Conservation (phyloP, 2,329 filamentous ascomycete genomes). For the Fusarium algeriense region DNA sequence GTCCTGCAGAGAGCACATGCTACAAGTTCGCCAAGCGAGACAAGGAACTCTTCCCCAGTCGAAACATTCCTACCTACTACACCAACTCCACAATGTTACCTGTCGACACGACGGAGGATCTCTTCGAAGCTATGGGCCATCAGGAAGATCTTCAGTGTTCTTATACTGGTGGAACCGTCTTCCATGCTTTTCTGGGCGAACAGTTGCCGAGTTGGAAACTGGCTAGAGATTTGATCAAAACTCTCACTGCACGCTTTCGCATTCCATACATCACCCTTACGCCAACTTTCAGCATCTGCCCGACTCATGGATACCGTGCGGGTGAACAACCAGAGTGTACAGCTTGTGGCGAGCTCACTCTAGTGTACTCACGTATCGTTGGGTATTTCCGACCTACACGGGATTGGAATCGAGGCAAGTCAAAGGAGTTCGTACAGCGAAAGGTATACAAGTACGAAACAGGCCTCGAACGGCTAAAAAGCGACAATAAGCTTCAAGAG, state of each 20-base stretch:
- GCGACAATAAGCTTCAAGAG: background rate
- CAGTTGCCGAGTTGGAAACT: conserved; percentile 36
- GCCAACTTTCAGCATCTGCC: conserved; percentile 43
- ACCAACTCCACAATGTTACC: conserved; percentile 46
- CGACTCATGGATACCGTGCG: conserved; percentile 29
- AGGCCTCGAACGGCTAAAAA: rapidly evolving
- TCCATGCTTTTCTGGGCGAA: conserved; percentile 43
- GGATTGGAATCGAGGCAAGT: conserved; percentile 44
- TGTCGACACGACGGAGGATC: conserved; percentile 38
- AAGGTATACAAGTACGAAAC: conserved; percentile 36
- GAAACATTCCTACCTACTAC: conserved; percentile 31
- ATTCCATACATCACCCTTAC: conserved; percentile 43
- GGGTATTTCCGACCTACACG: conserved; percentile 41
- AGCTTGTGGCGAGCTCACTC: conserved; percentile 14
- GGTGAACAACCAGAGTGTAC: conserved; percentile 38
- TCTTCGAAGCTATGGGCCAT: conserved; percentile 38
- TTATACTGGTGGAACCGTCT: conserved; percentile 43
- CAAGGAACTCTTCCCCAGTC: conserved; percentile 31
- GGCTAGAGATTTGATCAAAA: conserved; percentile 37
- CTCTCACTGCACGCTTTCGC: conserved; percentile 37
- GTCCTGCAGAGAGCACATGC: conserved; percentile 43
- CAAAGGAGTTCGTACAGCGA: conserved; percentile 31
- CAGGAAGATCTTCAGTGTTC: conserved; percentile 42
- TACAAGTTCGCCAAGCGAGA: conserved; percentile 41
- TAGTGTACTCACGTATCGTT: conserved; percentile 43